A percentile compares a stretch with the other conserved stretches of the same genome.
These are phyloP conservation scores for Epichloe scottii DNA, from an alignment of 2,329 filamentous ascomycete genomes.

Conservation along the genomic window DNA sequence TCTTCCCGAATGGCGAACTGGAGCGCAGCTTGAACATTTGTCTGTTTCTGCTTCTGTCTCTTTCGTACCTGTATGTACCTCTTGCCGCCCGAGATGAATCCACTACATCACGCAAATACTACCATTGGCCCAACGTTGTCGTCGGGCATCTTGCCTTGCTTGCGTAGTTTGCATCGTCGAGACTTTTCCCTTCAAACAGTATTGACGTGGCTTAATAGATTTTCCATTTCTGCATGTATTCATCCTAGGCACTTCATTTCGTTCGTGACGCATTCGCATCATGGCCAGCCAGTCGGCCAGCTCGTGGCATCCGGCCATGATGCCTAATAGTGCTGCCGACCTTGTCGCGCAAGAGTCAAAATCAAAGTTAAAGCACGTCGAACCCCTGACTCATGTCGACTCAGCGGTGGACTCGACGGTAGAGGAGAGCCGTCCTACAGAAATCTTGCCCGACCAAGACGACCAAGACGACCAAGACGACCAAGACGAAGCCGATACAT, in stretches of 20 bases:
- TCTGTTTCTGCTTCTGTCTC: slow-evolving; percentile 10
- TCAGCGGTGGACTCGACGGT: background rate
- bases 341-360: background rate
- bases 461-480: slow-evolving; percentile 3
- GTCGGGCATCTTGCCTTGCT: background rate
- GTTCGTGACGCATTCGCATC: slow-evolving; percentile 9
- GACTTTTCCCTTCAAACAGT: background rate
- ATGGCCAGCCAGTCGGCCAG: slow-evolving; percentile 26
- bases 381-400: background rate
- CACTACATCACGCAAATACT: background rate
- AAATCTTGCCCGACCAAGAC: background rate
- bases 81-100: background rate
- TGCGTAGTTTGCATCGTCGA: slow-evolving; percentile 7
- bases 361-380: background rate
- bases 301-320: slow-evolving; percentile 29
- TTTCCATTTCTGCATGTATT: slow-evolving; percentile 1
- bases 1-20: slow-evolving; percentile 10
- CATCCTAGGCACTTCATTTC: background rate
- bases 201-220: background rate
- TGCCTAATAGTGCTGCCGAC: slow-evolving; percentile 19
- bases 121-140: background rate
- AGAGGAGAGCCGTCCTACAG: background rate
- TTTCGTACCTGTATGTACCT: background rate
- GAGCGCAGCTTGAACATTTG: slow-evolving; percentile 8
- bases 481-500: slow-evolving; percentile 10